Evolutionary conservation across 345 rosid genomes (phyloP).

Genomic region (Arabidopsis suecica): DNA sequence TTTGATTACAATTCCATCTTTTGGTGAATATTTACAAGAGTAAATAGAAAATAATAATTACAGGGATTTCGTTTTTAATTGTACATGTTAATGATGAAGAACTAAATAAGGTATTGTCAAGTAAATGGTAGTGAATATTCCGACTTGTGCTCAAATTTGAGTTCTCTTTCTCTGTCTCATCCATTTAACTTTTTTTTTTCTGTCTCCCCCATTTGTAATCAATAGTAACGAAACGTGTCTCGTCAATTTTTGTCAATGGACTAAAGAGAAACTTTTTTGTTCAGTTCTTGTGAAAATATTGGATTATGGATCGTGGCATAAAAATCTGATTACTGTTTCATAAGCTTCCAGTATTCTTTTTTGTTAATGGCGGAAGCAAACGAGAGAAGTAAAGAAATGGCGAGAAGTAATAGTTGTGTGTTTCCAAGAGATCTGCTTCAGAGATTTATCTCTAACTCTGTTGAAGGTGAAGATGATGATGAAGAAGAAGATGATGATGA

Average conservation of each 20-base stretch:
- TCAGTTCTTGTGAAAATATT: background rate
- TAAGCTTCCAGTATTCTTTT: constrained; percentile 7
- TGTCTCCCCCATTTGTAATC: background rate
- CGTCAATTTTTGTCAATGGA: background rate
- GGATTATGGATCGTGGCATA: constrained; percentile 26
- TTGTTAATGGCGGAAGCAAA: constrained; percentile 58
- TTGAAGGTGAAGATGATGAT: constrained; percentile 33
- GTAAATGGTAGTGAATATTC: constrained; percentile 41
- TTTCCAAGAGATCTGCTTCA: constrained; percentile 78
- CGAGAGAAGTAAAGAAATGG: constrained; percentile 57
- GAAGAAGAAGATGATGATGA: constrained; percentile 51
- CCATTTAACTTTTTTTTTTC: background rate
- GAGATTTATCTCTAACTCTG: constrained; percentile 58
- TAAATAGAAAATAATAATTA: constrained; percentile 16
- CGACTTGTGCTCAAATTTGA: constrained; percentile 12
- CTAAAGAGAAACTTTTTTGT: constrained; percentile 16
- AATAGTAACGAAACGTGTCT: constrained; percentile 16
- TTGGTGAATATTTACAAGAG: background rate
- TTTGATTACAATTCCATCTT: background rate
- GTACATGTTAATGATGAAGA: constrained; percentile 22
- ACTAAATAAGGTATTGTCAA: constrained; percentile 24
- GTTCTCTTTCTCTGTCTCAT: constrained; percentile 34
- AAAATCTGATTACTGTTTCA: constrained; percentile 46
- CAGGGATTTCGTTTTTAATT: constrained; percentile 9
- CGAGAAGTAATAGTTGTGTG: constrained; percentile 53